phyloP scores from a whole-genome alignment of 441 rosid species.

The Erodium moschatum region DNA sequence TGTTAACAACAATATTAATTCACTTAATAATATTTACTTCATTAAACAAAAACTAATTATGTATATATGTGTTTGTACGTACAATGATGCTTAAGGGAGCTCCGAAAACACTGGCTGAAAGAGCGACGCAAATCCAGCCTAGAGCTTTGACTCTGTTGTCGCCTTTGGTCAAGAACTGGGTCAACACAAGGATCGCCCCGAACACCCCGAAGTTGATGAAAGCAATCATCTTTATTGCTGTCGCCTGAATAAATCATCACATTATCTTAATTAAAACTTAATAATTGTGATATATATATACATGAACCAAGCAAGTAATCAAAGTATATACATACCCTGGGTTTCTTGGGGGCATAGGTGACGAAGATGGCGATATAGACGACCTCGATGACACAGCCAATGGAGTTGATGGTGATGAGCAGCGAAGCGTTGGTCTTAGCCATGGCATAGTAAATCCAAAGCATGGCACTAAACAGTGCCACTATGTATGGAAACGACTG shows the following conservation, averaged over 20 bases:
- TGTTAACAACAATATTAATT: too few relatives aligned
- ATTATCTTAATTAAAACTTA: too few relatives aligned
- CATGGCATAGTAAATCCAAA: constrained; percentile 37
- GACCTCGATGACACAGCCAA: constrained; percentile 34
- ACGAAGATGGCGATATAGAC: constrained; percentile 30
- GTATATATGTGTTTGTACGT: too few relatives aligned
- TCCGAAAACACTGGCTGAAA: not conserved
- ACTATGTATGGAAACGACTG: constrained; percentile 32
- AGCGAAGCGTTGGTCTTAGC: constrained; percentile 32
- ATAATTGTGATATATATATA: too few relatives aligned
- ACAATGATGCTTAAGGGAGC: not conserved
- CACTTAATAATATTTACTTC: too few relatives aligned
- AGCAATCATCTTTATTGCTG: constrained; percentile 9
- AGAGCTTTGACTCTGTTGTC: not conserved
- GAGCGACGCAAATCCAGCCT: not conserved
- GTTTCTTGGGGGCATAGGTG: constrained; percentile 27
- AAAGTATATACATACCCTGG: constrained; percentile 16
- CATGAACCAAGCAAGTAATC: too few relatives aligned
- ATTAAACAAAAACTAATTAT: too few relatives aligned
- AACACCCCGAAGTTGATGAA: not conserved
- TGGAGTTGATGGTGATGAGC: constrained; percentile 31
- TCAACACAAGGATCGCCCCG: not conserved
- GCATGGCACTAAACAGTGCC: constrained; percentile 32
- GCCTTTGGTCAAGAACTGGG: not conserved
- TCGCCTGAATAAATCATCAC: constrained; percentile 15